Conservation (phyloP, 176 grass and related monocot genomes). For the Otatea glauca region DNA sequence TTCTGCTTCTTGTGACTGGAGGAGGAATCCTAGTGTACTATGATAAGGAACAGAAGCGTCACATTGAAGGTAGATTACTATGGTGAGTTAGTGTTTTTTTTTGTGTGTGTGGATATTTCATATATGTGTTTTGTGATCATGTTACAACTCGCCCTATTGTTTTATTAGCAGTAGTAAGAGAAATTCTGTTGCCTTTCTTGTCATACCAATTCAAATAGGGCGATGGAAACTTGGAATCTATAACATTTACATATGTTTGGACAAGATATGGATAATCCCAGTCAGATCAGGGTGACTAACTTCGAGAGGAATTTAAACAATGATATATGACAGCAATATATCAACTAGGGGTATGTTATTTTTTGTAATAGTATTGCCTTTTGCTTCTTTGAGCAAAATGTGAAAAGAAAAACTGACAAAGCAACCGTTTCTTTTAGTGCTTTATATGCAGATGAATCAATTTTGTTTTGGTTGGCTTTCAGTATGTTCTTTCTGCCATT, state of each 20-base stretch:
- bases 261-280: not conserved
- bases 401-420: not conserved
- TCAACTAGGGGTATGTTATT: not conserved
- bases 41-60: slow-evolving; percentile 79
- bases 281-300: not conserved
- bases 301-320: not conserved
- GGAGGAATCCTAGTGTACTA: slow-evolving; percentile 75
- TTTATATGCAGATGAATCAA: not conserved
- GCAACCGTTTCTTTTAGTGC: not conserved
- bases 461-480: not conserved
- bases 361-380: not conserved
- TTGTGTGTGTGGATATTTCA: not conserved
- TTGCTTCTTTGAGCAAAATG: not conserved
- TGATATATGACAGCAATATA: not conserved
- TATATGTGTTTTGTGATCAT: not conserved
- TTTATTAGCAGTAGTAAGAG: not conserved
- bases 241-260: not conserved
- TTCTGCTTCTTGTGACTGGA: slow-evolving; percentile 81
- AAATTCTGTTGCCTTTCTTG: not conserved
- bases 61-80: slow-evolving; percentile 91
- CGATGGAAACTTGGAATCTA: not conserved
- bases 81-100: slow-evolving; percentile 63
- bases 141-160: not conserved
- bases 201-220: not conserved
- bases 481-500: not conserved